phyloP scores from a whole-genome alignment of 176 grass and related monocot genomes.

The Oryza brachyantha region DNA sequence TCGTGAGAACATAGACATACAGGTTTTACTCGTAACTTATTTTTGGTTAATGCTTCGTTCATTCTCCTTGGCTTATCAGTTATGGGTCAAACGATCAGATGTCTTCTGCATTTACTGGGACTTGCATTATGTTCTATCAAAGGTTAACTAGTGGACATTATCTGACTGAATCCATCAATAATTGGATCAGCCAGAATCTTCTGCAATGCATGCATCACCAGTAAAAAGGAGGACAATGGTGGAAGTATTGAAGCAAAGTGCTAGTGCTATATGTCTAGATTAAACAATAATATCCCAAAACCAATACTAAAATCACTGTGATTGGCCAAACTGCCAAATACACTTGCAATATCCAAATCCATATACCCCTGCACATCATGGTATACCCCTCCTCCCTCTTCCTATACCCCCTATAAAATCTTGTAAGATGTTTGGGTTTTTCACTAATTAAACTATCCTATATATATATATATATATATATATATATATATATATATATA shows the following conservation, averaged over 20 bases:
- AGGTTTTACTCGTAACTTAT: too few species aligned
- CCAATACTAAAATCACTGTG: slow-evolving; percentile 32
- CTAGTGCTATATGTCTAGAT: background rate
- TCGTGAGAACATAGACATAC: too few species aligned
- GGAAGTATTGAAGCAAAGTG: slow-evolving; percentile 5
- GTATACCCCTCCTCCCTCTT: slow-evolving; percentile 31
- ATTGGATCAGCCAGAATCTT: background rate
- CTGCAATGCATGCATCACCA: background rate
- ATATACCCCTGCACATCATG: slow-evolving; percentile 40
- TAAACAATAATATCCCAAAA: slow-evolving; percentile 36
- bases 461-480: slow-evolving; percentile 48
- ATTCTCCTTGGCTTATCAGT: too few species aligned
- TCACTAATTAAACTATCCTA: slow-evolving; percentile 41
- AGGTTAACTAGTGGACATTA: background rate
- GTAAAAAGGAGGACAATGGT: background rate
- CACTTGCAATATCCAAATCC: slow-evolving; percentile 21
- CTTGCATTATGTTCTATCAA: background rate
- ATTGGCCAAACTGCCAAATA: slow-evolving; percentile 23
- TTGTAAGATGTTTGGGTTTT: slow-evolving; percentile 53
- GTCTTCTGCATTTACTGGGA: background rate
- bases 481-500: slow-evolving; percentile 43
- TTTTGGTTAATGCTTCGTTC: too few species aligned
- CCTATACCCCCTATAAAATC: slow-evolving; percentile 42
- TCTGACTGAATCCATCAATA: background rate
- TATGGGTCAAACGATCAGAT: background rate